A percentile compares a stretch with the other conserved stretches of the same genome.
These are phyloP conservation scores for Populus hybrid DNA, from an alignment of 441 rosid genomes.

Conservation along the genomic window DNA sequence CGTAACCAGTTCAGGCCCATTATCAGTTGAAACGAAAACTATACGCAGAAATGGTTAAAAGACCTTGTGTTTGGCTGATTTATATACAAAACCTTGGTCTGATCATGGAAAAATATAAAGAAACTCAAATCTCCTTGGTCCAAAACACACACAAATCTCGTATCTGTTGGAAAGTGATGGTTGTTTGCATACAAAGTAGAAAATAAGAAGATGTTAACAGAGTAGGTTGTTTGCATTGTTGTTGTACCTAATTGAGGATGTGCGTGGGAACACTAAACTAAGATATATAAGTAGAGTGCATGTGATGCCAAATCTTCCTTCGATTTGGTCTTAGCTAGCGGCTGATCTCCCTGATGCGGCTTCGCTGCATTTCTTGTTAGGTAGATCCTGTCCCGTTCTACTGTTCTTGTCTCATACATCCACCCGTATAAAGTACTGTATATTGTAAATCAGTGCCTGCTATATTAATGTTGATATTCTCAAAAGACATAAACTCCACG, in stretches of 20 bases:
- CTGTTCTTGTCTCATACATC: neutral
- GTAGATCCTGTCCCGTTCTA: neutral
- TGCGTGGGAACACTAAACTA: neutral
- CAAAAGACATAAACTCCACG: neutral
- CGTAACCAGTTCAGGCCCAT: neutral
- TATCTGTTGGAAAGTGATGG: neutral
- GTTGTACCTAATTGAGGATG: neutral
- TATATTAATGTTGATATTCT: neutral
- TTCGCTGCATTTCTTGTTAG: neutral
- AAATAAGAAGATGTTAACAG: neutral
- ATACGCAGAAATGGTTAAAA: neutral
- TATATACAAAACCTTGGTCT: neutral
- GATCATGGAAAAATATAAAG: neutral
- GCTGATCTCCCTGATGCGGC: neutral
- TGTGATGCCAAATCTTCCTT: neutral
- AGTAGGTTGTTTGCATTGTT: neutral
- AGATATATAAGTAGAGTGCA: neutral
- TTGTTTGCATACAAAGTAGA: neutral
- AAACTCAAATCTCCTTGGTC: no score
- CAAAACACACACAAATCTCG: neutral
- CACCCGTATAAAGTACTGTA: no score
- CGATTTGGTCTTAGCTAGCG: neutral
- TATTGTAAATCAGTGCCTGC: neutral
- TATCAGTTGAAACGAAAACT: neutral
- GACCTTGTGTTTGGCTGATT: neutral